phyloP scores from a whole-genome alignment of 2,329 filamentous ascomycete genomes.

The Neopestalotiopsis clavispora region DNA sequence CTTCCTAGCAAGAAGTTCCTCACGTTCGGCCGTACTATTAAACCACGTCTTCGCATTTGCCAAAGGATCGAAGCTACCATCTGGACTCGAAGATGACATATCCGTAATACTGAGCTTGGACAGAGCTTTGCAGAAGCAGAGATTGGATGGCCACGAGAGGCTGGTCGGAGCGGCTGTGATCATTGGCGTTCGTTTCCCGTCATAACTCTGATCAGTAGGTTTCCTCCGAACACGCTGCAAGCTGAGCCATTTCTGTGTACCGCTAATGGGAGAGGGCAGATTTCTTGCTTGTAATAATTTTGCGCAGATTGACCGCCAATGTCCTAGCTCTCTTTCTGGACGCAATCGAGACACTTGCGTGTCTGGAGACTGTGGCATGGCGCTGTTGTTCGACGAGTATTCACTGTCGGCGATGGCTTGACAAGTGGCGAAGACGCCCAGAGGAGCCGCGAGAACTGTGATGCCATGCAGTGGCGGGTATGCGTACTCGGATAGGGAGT shows the following conservation, averaged over 20 bases:
- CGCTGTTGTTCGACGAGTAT: constrained; percentile 39
- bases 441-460: constrained; percentile 58
- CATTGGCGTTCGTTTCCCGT: constrained; percentile 46
- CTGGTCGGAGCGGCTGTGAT: constrained; percentile 41
- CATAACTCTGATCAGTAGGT: constrained; percentile 44
- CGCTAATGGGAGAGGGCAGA: constrained; percentile 47
- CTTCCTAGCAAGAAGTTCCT: constrained; percentile 51
- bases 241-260: constrained; percentile 52
- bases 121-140: constrained; percentile 57
- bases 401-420: constrained; percentile 40
- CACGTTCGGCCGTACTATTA: constrained; percentile 47
- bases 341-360: constrained; percentile 52
- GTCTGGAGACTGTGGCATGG: constrained; percentile 56
- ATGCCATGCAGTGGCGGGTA: constrained; percentile 46
- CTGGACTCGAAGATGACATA: constrained; percentile 39
- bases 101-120: constrained; percentile 45
- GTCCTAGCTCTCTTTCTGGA: constrained; percentile 44
- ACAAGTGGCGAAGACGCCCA: constrained; percentile 53
- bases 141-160: constrained; percentile 58
- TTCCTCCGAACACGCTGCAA: constrained; percentile 54
- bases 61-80: constrained; percentile 54
- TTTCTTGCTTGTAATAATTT: constrained; percentile 56
- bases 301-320: constrained; percentile 57
- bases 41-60: constrained; percentile 56
- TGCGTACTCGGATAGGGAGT: constrained; percentile 49